These are phyloP conservation scores for Phytophthora meadii DNA, from an alignment of 352 stramenopile genomes.

Conservation along the genomic window DNA sequence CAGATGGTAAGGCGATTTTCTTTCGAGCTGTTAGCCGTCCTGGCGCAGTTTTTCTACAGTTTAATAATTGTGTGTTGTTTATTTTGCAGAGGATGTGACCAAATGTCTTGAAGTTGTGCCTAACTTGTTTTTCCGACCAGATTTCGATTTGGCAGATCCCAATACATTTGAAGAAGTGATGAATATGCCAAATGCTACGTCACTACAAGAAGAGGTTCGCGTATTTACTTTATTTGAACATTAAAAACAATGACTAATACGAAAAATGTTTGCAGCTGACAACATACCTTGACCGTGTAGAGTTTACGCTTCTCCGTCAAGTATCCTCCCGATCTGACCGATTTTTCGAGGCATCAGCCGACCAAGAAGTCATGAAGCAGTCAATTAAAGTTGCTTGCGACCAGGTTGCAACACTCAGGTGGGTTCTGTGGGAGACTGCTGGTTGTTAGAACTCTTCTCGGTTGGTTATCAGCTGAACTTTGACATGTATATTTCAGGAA, in stretches of 20 bases:
- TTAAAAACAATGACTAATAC: background rate
- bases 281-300: conserved; percentile 83
- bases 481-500: conserved; percentile 39
- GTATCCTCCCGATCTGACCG: conserved; percentile 85
- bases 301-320: conserved; percentile 86
- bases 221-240: background rate
- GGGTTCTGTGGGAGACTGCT: conserved; percentile 1
- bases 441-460: background rate
- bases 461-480: conserved; percentile 13
- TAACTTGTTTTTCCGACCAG: conserved; percentile 81
- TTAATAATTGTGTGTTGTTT: conserved; percentile 2
- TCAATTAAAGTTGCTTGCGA: conserved; percentile 81
- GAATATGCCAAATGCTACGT: conserved; percentile 60
- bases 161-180: conserved; percentile 85
- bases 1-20: conserved; percentile 54
- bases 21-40: background rate
- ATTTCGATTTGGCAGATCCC: conserved; percentile 81
- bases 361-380: conserved; percentile 89
- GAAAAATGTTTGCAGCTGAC: conserved; percentile 52
- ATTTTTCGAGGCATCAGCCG: conserved; percentile 86
- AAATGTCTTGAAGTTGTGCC: conserved; percentile 81
- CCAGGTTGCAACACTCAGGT: conserved; percentile 83
- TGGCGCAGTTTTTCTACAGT: too few relatives aligned
- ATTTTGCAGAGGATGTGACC: conserved; percentile 72
- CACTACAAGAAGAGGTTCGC: conserved; percentile 75